Evolutionary conservation across 768 basidiomycete species (phyloP), one percentile per base, ranked within the genome.

Genomic region (Neoboletus subvelutipes): DNA sequence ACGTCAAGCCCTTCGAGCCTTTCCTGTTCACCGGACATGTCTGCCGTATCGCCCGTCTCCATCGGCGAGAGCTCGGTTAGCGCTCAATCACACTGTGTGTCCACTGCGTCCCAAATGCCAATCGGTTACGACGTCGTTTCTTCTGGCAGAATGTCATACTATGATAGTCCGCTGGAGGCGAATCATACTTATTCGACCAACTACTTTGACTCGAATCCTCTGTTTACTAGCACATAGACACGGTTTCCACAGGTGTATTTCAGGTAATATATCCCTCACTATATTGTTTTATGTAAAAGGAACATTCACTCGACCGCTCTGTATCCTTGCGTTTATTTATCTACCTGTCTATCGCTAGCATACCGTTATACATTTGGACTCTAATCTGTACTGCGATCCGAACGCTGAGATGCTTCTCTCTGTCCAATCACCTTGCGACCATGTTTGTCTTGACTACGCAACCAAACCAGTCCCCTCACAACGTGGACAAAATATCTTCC

Each of bases 1-100:
- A 59, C 69, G 40, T 72, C 71, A 8, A 74, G 72, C 49, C 69
- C 71, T 8, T 63, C 67, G n/a, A 59, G 67, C 45, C 56, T 71
- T 10, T 60, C 59, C 0, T 70, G 65, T 18, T 71, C 71, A 5
- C 72, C 69, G 0, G 71, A 74, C 37, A 62, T 65, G 11, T 42
- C 65, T n/a, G 31, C 68, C 22, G 33, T 67, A 29, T 63, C 66
- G 0, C 60, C 68, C 13, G 48, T 67, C 3, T 59, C 66, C 4
- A 53, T 62, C 20, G 45, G 55, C 39, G 62, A 63, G 28, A 51
- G 43, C 31, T 49, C 57, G 41, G 53, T 57, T 41, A 59, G 22
- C 33, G 45, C 50, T 9, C 68, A 53, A 31, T 45, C 71, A 13
- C 67, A 64, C 0, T 72, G 71, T 22, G 50, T 73, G 4, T 50